Evolutionary conservation across 1,284 basidiomycete species (phyloP).

Genomic region (Cryptococcus sp.): DNA sequence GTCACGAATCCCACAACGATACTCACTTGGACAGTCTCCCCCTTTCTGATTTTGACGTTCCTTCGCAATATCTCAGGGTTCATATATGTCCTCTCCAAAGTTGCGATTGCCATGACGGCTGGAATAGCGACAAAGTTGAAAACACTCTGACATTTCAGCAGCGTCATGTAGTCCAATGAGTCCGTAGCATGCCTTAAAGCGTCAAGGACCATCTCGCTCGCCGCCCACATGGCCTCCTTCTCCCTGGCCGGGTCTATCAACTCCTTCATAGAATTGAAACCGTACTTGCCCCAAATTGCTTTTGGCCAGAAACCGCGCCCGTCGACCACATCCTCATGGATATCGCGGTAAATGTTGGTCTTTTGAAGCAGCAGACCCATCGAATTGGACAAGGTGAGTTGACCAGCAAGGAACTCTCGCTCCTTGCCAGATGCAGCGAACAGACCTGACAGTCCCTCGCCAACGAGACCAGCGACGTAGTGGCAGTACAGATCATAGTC

Average conservation of each 20-base stretch:
- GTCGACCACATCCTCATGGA: constrained; percentile 86
- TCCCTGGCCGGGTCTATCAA: constrained; percentile 56
- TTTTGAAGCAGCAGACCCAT: constrained; percentile 98
- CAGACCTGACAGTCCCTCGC: constrained; percentile 89
- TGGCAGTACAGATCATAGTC: constrained; percentile 99
- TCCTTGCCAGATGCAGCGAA: constrained; percentile 89
- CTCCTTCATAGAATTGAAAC: constrained; percentile 60
- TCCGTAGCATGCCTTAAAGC: constrained; percentile 82
- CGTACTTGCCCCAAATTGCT: constrained; percentile 82
- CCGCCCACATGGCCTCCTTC: constrained; percentile 70
- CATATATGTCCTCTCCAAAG: constrained; percentile 87
- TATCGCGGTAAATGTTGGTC: constrained; percentile 97
- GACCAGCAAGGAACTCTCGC: constrained; percentile 69
- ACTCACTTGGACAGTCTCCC: constrained; percentile 76
- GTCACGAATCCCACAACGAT: not conserved
- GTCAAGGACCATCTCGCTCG: constrained; percentile 88
- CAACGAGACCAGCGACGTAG: constrained; percentile 96
- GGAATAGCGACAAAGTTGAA: constrained; percentile 98
- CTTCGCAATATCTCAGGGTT: constrained; percentile 84
- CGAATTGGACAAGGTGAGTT: constrained; percentile 86
- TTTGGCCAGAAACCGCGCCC: constrained; percentile 91
- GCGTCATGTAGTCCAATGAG: constrained; percentile 82
- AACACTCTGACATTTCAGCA: constrained; percentile 86
- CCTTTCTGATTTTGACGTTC: constrained; percentile 96
- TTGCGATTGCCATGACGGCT: constrained; percentile 94